Conservation (phyloP, 495 filamentous ascomycete genomes). For the Oidiodendron maius region DNA sequence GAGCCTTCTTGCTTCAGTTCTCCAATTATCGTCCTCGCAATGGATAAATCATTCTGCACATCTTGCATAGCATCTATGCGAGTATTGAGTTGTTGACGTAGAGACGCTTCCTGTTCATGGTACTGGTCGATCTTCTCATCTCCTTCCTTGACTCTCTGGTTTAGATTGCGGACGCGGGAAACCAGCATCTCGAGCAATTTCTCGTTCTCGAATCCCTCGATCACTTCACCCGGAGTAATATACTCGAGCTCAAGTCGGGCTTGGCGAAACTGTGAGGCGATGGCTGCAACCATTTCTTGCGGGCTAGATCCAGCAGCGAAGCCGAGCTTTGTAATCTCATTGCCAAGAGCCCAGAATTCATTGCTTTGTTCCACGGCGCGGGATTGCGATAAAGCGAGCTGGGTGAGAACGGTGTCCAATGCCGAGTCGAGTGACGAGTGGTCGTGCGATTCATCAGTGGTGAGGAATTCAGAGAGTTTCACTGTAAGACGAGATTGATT, state of each 20-base stretch:
- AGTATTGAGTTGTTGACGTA: conserved; percentile 42
- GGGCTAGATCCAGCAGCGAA: conserved; percentile 42
- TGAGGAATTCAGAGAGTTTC: conserved; percentile 19
- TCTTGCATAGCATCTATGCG: conserved; percentile 35
- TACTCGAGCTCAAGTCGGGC: conserved; percentile 64
- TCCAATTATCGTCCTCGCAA: conserved; percentile 36
- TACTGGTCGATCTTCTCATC: conserved; percentile 54
- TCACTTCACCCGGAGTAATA: conserved; percentile 55
- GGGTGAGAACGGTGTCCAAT: conserved; percentile 29
- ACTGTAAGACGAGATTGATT: conserved; percentile 16
- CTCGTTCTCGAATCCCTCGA: conserved; percentile 29
- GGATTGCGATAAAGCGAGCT: conserved; percentile 30
- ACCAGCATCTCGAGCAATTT: conserved; percentile 41
- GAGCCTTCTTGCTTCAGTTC: conserved; percentile 45
- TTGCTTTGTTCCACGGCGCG: conserved; percentile 28
- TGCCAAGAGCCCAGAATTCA: conserved; percentile 32
- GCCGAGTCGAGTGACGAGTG: conserved; percentile 26
- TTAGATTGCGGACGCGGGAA: conserved; percentile 33
- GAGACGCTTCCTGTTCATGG: conserved; percentile 36
- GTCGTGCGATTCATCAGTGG: conserved; percentile 13
- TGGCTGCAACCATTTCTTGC: conserved; percentile 43
- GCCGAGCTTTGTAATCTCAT: conserved; percentile 44
- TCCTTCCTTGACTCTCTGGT: conserved; percentile 40
- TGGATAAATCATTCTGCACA: conserved; percentile 36
- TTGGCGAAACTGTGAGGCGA: conserved; percentile 51